Evolutionary conservation across 1,284 basidiomycete genomes (phyloP).

Genomic region (Calocybe gambosa): DNA sequence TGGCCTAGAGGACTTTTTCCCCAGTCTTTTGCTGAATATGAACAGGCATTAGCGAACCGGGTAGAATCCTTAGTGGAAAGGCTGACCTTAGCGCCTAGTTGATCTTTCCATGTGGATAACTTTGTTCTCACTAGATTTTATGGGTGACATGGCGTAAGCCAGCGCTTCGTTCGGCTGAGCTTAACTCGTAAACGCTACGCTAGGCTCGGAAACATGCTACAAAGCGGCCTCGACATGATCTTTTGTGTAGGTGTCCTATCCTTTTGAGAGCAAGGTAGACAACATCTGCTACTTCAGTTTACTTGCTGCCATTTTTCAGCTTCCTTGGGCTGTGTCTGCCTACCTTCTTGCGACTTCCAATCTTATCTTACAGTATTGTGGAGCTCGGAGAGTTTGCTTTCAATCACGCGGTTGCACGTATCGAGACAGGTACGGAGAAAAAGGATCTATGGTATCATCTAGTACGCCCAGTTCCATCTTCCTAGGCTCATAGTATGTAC

Average conservation of each 20-base stretch:
- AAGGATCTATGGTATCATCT: slow-evolving; percentile 46
- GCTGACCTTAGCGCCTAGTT: slow-evolving; percentile 1
- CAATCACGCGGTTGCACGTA: slow-evolving; percentile 9
- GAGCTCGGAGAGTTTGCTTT: slow-evolving; percentile 14
- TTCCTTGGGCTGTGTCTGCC: slow-evolving; percentile 14
- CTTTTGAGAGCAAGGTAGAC: not conserved
- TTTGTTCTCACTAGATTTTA: slow-evolving; percentile 15
- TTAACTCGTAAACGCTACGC: slow-evolving; percentile 11
- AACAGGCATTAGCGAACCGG: slow-evolving; percentile 10
- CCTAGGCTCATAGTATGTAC: no score
- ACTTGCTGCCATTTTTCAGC: slow-evolving; percentile 12
- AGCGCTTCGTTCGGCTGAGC: not conserved
- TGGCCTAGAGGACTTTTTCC: slow-evolving; percentile 14
- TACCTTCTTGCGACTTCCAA: slow-evolving; percentile 10
- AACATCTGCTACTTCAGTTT: slow-evolving; percentile 3
- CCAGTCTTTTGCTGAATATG: slow-evolving; percentile 12
- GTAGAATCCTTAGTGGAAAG: slow-evolving; percentile 6
- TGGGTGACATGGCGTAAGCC: slow-evolving; percentile 17
- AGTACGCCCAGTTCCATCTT: slow-evolving; percentile 18
- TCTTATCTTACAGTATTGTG: slow-evolving; percentile 11
- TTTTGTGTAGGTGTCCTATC: slow-evolving; percentile 8
- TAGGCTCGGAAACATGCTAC: not conserved
- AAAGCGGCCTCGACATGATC: not conserved
- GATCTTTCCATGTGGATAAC: slow-evolving; percentile 14
- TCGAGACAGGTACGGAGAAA: slow-evolving; percentile 17